Conservation (phyloP, 345 rosid genomes). For the Sapria himalayana region DNA sequence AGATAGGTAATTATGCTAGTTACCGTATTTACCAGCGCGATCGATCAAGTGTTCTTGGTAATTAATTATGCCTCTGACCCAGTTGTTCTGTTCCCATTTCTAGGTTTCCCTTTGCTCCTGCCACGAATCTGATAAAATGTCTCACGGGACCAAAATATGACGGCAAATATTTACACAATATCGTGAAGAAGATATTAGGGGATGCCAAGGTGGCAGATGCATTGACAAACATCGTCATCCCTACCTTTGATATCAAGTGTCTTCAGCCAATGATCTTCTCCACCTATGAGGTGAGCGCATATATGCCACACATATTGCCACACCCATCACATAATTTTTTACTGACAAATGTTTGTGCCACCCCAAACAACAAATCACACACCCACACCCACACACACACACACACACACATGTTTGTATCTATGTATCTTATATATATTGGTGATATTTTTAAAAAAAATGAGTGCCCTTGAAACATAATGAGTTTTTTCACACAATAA, state of each 20-base stretch:
- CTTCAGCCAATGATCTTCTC: constrained; percentile 57
- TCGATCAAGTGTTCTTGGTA: neutral
- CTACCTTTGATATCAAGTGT: constrained; percentile 45
- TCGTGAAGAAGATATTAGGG: constrained; percentile 27
- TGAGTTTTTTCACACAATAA: too few relatives aligned
- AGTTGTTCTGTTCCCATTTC: too few relatives aligned
- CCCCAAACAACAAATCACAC: too few relatives aligned
- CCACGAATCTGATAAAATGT: constrained; percentile 17
- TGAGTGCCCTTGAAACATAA: too few relatives aligned
- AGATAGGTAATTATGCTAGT: constrained; percentile 5
- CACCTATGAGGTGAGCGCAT: constrained; percentile 21
- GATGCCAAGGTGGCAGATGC: constrained; percentile 27
- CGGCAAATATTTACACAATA: constrained; percentile 26
- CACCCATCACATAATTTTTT: too few relatives aligned
- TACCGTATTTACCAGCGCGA: neutral
- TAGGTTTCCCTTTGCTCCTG: constrained; percentile 14
- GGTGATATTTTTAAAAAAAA: neutral
- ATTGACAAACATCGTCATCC: constrained; percentile 50
- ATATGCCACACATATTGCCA: too few relatives aligned
- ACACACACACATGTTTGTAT: too few relatives aligned
- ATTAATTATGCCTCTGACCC: too few relatives aligned
- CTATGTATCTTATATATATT: neutral
- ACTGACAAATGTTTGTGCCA: too few relatives aligned
- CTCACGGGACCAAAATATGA: constrained; percentile 42
- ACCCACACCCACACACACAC: too few relatives aligned